A percentile compares a stretch with the other conserved stretches of the same genome.
Evolutionary conservation across 108 stramenopile genomes (phyloP).

Genomic region (Fistulifera solaris): DNA sequence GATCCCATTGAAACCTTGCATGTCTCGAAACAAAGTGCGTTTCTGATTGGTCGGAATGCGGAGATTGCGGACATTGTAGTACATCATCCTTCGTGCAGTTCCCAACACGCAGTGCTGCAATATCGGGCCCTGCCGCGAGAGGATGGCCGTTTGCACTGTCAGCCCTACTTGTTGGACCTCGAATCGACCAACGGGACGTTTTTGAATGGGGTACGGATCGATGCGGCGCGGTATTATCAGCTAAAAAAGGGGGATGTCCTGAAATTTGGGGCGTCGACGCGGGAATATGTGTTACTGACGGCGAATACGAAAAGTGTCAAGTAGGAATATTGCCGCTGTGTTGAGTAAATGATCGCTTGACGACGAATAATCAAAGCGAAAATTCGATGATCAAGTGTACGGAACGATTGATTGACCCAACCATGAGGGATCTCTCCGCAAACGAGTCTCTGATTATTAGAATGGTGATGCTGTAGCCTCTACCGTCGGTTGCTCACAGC

Average conservation of each 20-base stretch:
- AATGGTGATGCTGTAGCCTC: too few relatives aligned
- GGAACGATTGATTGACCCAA: too few relatives aligned
- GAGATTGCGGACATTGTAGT: conserved; percentile 85
- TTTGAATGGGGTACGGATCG: conserved; percentile 85
- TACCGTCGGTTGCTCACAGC: too few relatives aligned
- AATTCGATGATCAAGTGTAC: too few relatives aligned
- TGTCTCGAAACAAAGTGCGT: conserved; percentile 84
- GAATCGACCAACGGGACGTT: conserved; percentile 93
- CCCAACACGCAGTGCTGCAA: conserved; percentile 97
- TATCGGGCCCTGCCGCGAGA: conserved; percentile 60
- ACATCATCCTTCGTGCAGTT: conserved; percentile 74
- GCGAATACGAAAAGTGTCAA: conserved; percentile 64
- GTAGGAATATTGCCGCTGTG: too few relatives aligned
- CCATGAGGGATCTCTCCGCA: too few relatives aligned
- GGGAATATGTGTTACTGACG: conserved; percentile 93
- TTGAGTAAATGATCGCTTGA: too few relatives aligned
- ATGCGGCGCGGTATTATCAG: conserved; percentile 92
- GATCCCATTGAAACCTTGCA: conserved; percentile 65
- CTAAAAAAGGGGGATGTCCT: conserved; percentile 87
- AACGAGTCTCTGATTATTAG: too few relatives aligned
- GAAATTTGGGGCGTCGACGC: conserved; percentile 76
- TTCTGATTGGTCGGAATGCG: conserved; percentile 85
- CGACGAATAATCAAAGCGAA: too few relatives aligned
- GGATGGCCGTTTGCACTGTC: conserved; percentile 33
- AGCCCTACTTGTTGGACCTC: conserved; percentile 96